Conservation (phyloP, 2,329 filamentous ascomycete genomes). For the Malbranchea cinnamomea region DNA sequence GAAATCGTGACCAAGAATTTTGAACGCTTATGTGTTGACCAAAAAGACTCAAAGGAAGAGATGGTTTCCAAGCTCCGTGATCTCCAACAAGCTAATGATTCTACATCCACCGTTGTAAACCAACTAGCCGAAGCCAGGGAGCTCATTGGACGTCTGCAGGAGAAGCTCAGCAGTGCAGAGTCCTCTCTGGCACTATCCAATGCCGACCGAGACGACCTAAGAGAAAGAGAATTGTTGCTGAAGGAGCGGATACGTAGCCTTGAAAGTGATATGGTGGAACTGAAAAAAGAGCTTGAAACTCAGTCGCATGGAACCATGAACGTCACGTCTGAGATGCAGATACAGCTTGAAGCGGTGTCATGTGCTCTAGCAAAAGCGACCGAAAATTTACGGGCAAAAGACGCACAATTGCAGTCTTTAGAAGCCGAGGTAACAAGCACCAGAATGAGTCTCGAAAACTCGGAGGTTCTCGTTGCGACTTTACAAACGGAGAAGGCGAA, state of each 20-base stretch:
- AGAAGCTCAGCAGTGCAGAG: slow-evolving; percentile 11
- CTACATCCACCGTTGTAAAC: slow-evolving; percentile 10
- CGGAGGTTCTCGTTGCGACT: slow-evolving; percentile 9
- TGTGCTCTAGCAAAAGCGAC: slow-evolving; percentile 9
- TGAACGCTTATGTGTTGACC: no score
- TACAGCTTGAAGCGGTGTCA: slow-evolving; percentile 13
- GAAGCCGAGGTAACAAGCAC: slow-evolving; percentile 12
- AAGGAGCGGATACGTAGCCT: slow-evolving; percentile 15
- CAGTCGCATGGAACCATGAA: slow-evolving; percentile 7
- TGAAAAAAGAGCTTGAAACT: no score
- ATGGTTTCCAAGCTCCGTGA: not conserved
- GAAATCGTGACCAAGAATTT: no score
- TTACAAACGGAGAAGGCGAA: slow-evolving; percentile 13
- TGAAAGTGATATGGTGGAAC: slow-evolving; percentile 14
- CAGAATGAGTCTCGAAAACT: slow-evolving; percentile 8
- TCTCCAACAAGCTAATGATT: slow-evolving; percentile 12
- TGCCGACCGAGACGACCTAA: slow-evolving; percentile 5
- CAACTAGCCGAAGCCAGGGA: slow-evolving; percentile 13
- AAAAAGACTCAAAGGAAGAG: not conserved
- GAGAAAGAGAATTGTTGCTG: slow-evolving; percentile 14
- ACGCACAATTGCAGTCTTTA: slow-evolving; percentile 11
- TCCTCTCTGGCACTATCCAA: slow-evolving; percentile 10
- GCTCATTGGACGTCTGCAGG: slow-evolving; percentile 11
- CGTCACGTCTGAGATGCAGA: slow-evolving; percentile 13
- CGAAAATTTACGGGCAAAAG: slow-evolving; percentile 11